Percentiles rank a stretch among this genome's conserved stretches.
Evolutionary conservation across 1,139 yeast genomes (phyloP).

Genomic region (Saccharomyces uvarum): DNA sequence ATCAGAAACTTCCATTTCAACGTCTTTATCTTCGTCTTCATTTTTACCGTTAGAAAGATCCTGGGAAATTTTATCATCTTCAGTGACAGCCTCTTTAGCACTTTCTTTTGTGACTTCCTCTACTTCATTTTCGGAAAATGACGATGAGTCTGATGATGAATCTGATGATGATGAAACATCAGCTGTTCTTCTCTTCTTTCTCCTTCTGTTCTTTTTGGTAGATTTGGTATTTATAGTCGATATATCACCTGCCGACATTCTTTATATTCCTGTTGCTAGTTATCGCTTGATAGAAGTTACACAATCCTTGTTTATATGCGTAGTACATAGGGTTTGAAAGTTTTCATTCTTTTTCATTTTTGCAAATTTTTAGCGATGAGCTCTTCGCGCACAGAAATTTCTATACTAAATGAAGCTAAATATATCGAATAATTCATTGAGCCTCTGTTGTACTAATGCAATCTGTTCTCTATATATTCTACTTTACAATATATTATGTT

Average conservation of each 20-base stretch:
- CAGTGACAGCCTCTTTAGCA: background rate
- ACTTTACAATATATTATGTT: background rate
- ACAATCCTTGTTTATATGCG: background rate
- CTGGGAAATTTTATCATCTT: background rate
- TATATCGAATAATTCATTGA: background rate
- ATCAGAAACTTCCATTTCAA: conserved; percentile 16
- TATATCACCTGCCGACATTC: conserved; percentile 19
- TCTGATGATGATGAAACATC: conserved; percentile 44
- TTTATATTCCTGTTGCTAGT: background rate
- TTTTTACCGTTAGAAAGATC: background rate
- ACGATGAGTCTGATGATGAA: conserved; percentile 24
- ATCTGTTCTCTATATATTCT: background rate
- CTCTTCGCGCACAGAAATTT: background rate
- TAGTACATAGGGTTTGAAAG: background rate
- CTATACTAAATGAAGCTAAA: background rate
- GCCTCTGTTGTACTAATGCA: background rate
- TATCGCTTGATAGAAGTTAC: background rate
- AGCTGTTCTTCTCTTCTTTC: conserved; percentile 78
- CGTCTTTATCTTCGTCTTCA: conserved; percentile 7
- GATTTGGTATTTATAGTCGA: conserved; percentile 15
- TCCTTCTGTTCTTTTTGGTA: conserved; percentile 37
- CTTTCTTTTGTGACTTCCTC: background rate
- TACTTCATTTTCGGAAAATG: conserved; percentile 13
- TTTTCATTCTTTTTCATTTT: background rate
- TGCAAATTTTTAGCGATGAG: background rate